phyloP scores from a whole-genome alignment of 2,329 filamentous ascomycete genomes.

The Arthrinium puccinioides region DNA sequence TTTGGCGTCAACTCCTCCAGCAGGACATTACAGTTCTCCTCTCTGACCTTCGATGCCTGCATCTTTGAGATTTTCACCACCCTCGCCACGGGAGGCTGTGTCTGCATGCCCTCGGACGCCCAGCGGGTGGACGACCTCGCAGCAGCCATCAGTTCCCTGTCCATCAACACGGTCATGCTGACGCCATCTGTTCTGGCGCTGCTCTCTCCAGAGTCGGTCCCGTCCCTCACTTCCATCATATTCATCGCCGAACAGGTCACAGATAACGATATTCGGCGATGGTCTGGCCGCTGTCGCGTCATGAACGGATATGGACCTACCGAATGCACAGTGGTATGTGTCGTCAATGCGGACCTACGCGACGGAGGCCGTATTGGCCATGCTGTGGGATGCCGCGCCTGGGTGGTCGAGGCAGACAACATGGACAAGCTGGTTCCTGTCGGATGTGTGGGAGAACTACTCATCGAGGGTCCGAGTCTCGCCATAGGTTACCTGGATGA shows the following conservation, averaged over 20 bases:
- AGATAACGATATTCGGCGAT: background rate
- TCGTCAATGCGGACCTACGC: background rate
- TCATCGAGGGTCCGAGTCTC: slow-evolving; percentile 7
- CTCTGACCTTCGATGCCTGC: background rate
- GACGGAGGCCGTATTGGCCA: background rate
- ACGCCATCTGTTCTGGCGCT: slow-evolving; percentile 42
- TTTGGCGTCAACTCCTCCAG: background rate
- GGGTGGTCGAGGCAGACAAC: slow-evolving; percentile 5
- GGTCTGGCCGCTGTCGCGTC: background rate
- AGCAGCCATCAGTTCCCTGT: background rate
- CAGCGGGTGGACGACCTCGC: slow-evolving; percentile 1
- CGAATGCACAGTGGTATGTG: background rate
- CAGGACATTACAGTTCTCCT: background rate
- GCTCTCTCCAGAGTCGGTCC: slow-evolving; percentile 27
- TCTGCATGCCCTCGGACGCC: background rate
- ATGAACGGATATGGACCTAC: background rate
- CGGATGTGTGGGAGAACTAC: slow-evolving; percentile 6
- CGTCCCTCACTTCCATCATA: background rate
- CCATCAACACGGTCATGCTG: slow-evolving; percentile 33
- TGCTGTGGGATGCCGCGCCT: slow-evolving; percentile 3
- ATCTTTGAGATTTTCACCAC: slow-evolving; percentile 2
- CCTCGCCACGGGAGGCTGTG: background rate
- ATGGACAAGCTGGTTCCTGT: slow-evolving; percentile 3
- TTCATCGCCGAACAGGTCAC: slow-evolving; percentile 2
- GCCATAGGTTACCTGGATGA: slow-evolving; percentile 22